Percentiles rank a stretch among this genome's conserved stretches.
phyloP scores from a whole-genome alignment of 306 rosid genomes.

The Purshia tridentata region DNA sequence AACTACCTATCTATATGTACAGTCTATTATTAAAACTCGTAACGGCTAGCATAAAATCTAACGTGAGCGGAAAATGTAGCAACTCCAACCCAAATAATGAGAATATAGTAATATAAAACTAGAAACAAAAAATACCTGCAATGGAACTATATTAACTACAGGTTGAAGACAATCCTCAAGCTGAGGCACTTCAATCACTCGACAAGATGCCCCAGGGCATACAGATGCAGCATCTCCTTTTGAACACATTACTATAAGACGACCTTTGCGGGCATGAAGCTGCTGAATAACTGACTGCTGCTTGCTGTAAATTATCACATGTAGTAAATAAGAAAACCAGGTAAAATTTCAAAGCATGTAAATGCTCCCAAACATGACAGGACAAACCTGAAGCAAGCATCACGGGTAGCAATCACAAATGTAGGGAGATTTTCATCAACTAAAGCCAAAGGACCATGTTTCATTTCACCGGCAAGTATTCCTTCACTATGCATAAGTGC shows the following conservation, averaged over 20 bases:
- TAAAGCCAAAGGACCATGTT: conserved; percentile 95
- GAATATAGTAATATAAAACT: background rate
- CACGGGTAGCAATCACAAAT: conserved; percentile 88
- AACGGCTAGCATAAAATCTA: background rate
- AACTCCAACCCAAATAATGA: conserved; percentile 1
- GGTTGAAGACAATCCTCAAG: conserved; percentile 99
- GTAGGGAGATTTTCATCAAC: conserved; percentile 94
- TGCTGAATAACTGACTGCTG: conserved; percentile 99
- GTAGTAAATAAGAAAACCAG: conserved; percentile 28
- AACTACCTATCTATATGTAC: background rate
- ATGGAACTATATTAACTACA: conserved; percentile 81
- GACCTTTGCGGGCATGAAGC: conserved; percentile 97
- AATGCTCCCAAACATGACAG: conserved; percentile 11
- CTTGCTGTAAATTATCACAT: conserved; percentile 62
- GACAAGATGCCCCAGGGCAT: conserved; percentile 58
- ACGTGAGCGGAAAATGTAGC: background rate
- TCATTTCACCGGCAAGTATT: conserved; percentile 99
- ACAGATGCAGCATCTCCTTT: conserved; percentile 79
- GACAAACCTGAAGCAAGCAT: conserved; percentile 92
- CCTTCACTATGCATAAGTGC: conserved; percentile 99
- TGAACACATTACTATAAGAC: conserved; percentile 87
- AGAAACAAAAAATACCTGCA: conserved; percentile 54
- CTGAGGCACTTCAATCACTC: conserved; percentile 85
- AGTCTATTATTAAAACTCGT: background rate
- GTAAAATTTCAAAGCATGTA: conserved; percentile 14